phyloP scores from a whole-genome alignment of 1,284 basidiomycete genomes.

The Mycena citricolor region DNA sequence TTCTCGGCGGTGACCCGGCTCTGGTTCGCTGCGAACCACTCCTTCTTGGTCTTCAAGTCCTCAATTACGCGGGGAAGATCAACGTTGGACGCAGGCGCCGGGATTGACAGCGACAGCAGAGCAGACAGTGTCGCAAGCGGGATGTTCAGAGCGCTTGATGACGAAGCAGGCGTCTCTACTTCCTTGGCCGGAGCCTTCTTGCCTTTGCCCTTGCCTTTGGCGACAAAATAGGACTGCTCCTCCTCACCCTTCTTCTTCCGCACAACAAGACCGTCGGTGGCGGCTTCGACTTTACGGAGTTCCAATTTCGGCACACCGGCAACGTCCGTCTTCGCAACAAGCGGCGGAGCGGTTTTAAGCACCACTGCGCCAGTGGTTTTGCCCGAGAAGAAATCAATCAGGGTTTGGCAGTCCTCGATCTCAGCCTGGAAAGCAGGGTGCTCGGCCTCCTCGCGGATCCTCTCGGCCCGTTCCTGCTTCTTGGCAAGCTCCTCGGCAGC shows the following conservation, averaged over 20 bases:
- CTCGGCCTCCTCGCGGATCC: slow-evolving; percentile 89
- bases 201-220: slow-evolving; percentile 68
- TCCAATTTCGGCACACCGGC: slow-evolving; percentile 83
- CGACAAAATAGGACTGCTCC: slow-evolving; percentile 82
- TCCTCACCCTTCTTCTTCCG: slow-evolving; percentile 92
- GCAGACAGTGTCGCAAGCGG: slow-evolving; percentile 87
- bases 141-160: slow-evolving; percentile 64
- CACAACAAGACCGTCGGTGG: slow-evolving; percentile 69
- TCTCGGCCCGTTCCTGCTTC: slow-evolving; percentile 78
- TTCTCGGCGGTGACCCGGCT: slow-evolving; percentile 68
- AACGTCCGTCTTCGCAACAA: slow-evolving; percentile 47
- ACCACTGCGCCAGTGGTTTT: slow-evolving; percentile 61
- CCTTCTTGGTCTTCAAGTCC: slow-evolving; percentile 92
- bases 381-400: slow-evolving; percentile 88
- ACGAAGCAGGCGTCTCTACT: slow-evolving; percentile 38
- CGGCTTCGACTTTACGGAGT: slow-evolving; percentile 78
- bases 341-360: slow-evolving; percentile 44
- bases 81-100: slow-evolving; percentile 76
- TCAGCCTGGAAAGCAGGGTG: slow-evolving; percentile 89
- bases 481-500: slow-evolving; percentile 82
- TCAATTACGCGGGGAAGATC: slow-evolving; percentile 87
- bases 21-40: slow-evolving; percentile 88
- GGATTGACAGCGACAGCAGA: slow-evolving; percentile 86
- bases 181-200: slow-evolving; percentile 58
- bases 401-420: slow-evolving; percentile 95